Base-by-base conservation (phyloP, 805 yeast genomes). In the Myxozyma monticola region DNA sequence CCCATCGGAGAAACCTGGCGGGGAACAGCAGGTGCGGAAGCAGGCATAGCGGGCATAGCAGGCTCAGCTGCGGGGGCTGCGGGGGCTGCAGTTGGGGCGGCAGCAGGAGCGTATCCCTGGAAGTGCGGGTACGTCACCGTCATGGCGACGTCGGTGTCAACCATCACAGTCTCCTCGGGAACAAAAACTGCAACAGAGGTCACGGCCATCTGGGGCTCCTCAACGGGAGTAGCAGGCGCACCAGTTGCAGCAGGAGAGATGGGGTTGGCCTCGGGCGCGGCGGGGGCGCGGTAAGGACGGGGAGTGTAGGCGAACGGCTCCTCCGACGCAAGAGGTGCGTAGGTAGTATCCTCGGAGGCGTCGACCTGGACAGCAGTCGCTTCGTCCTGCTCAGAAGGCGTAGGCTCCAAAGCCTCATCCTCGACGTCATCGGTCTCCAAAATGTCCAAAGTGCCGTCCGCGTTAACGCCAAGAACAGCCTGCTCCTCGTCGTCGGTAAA, bases 121-220 rank as follows among this genome's bases (percentile, higher is more conserved):
- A 52, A 40, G 26, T 39, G 49, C 24, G 59, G 48, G 37, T 51
- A 54, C 1, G 49, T 47, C 14, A 54, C 57, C 8, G 58, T 54
- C 42, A 46, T 40, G 12, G 57, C 36, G 9, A 30, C 20, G 25
- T 42, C 49, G 24, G 41, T 12, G 34, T 51, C 58, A 33, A 24
- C 53, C 49, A 54, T 6, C 12, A 48, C 50, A 20, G 57, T 53
- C 18, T 40, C 35, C 12, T 34, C 42, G n/a, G 57, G 48, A n/a
- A 28, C 35, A 28, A 53, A 53, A 12, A 49, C 45, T 5, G 54
- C 51, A 25, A 53, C 42, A 21, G 57, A 25, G n/a, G 54, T 53
- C 21, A 45, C 28, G 4, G 45, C 45, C 12, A 43, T 26, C 18
- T 21, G 30, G 29, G 42, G 44, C 17, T 24, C 49, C 6, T 24